A percentile compares a stretch with the other conserved stretches of the same genome.
Evolutionary conservation across 2,329 filamentous ascomycete species (phyloP).

Genomic region (Mycogone perniciosa): DNA sequence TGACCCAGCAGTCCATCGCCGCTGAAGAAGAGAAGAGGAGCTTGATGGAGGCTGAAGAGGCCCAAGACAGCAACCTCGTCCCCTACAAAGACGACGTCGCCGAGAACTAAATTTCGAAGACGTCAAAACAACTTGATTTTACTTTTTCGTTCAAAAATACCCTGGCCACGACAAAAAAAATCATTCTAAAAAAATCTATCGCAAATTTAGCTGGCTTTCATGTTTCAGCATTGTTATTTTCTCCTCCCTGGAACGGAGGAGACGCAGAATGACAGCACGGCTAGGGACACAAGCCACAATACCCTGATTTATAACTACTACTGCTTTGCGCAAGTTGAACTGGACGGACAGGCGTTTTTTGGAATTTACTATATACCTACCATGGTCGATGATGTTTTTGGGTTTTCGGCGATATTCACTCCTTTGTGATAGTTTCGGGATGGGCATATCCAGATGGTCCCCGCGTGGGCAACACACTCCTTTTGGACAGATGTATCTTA

Average conservation of each 20-base stretch:
- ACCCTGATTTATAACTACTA: background rate
- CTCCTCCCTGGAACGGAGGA: background rate
- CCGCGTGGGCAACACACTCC: no score
- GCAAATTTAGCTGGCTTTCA: no score
- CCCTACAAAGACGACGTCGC: slow-evolving; percentile 23
- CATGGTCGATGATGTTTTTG: no score
- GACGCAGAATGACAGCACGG: background rate
- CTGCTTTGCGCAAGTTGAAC: no score
- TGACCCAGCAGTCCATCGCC: background rate
- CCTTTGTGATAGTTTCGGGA: no score
- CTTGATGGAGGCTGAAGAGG: slow-evolving; percentile 36
- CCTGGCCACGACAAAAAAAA: background rate
- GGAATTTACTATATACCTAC: background rate
- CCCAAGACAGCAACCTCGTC: slow-evolving; percentile 22
- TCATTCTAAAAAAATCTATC: background rate
- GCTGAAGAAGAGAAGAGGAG: slow-evolving; percentile 43
- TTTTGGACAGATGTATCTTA: no score
- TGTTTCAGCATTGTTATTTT: background rate
- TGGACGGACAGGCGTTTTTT: background rate
- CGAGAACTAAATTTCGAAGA: slow-evolving; percentile 15
- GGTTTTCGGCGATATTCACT: no score
- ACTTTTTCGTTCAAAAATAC: background rate
- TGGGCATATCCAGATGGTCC: no score
- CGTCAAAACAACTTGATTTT: background rate
- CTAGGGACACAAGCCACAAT: background rate